Conservation (phyloP, 306 rosid genomes). For the Vigna nakashimae region DNA sequence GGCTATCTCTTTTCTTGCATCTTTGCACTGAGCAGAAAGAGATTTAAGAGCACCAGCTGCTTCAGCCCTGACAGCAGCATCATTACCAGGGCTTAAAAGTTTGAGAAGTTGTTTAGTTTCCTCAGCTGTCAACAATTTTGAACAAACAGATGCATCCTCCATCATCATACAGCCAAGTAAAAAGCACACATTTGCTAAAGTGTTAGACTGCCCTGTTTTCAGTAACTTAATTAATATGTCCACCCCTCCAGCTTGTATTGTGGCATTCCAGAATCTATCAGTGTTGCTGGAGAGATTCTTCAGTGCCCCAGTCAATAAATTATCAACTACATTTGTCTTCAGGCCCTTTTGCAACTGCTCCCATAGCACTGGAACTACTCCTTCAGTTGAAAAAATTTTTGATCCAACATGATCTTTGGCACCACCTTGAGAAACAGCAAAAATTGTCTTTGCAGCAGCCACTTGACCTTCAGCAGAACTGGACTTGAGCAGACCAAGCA, state of each 20-base stretch:
- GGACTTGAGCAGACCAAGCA: conserved; percentile 93
- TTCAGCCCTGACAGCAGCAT: conserved; percentile 95
- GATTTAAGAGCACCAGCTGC: conserved; percentile 97
- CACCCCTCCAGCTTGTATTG: conserved; percentile 89
- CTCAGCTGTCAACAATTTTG: conserved; percentile 79
- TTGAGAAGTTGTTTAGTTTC: conserved; percentile 89
- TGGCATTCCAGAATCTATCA: conserved; percentile 94
- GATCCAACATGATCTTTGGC: conserved; percentile 96
- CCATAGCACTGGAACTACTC: conserved; percentile 98
- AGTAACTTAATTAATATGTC: conserved; percentile 89
- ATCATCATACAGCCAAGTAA: conserved; percentile 90
- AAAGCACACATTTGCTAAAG: conserved; percentile 92
- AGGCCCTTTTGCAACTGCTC: conserved; percentile 80
- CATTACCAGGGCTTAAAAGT: conserved; percentile 90
- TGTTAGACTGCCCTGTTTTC: conserved; percentile 78
- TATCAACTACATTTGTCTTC: conserved; percentile 79
- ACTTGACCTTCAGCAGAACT: conserved; percentile 91
- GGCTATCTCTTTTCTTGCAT: conserved; percentile 90
- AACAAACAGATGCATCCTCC: conserved; percentile 91
- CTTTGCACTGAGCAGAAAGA: conserved; percentile 91
- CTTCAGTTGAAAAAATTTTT: conserved; percentile 96
- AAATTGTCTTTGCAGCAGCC: conserved; percentile 94
- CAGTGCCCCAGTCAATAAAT: conserved; percentile 93
- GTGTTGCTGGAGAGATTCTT: conserved; percentile 90
- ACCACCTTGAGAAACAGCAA: conserved; percentile 95